Percentiles rank a stretch among this genome's conserved stretches.
These are phyloP conservation scores for Verbascum thapsus DNA, from an alignment of 257 asterid genomes.

Conservation along the genomic window DNA sequence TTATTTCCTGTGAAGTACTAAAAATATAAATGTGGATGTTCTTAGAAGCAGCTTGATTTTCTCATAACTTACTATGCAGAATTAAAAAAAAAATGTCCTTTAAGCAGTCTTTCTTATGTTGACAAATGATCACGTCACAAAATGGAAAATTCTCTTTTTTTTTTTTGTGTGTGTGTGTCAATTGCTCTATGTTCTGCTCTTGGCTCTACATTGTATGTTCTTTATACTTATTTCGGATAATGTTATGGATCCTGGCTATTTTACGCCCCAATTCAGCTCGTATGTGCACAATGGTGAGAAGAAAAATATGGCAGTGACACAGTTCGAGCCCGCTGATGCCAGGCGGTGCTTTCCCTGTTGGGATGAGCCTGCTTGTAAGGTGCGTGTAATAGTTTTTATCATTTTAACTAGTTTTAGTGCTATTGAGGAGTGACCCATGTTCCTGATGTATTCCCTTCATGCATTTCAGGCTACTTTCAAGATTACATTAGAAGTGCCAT, in stretches of 20 bases:
- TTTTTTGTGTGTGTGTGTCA: slow-evolving; percentile 5
- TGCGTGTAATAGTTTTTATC: slow-evolving; percentile 26
- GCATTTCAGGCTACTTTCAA: slow-evolving; percentile 76
- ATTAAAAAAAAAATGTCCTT: slow-evolving; percentile 10
- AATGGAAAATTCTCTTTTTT: not conserved
- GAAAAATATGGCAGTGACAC: slow-evolving; percentile 95
- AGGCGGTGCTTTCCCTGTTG: slow-evolving; percentile 97
- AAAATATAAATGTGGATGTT: not conserved
- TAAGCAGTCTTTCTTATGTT: not conserved
- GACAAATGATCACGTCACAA: slow-evolving; percentile 1
- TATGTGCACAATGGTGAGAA: slow-evolving; percentile 83
- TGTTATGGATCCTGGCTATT: slow-evolving; percentile 16
- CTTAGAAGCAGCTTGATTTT: not conserved
- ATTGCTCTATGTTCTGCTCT: slow-evolving; percentile 21
- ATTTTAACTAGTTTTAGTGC: not conserved
- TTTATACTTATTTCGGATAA: not conserved
- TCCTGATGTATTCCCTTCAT: slow-evolving; percentile 18
- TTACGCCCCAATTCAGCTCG: slow-evolving; percentile 51
- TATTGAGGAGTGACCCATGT: slow-evolving; percentile 15
- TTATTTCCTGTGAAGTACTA: not conserved
- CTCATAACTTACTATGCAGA: slow-evolving; percentile 3
- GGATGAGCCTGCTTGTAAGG: slow-evolving; percentile 99
- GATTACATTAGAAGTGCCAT: slow-evolving; percentile 90
- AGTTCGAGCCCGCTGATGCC: slow-evolving; percentile 99
- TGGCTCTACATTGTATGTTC: slow-evolving; percentile 9